Evolutionary conservation across 108 stramenopile species (phyloP), one percentile per base, ranked within the genome.

Genomic region (Skeletonema menzelii): DNA sequence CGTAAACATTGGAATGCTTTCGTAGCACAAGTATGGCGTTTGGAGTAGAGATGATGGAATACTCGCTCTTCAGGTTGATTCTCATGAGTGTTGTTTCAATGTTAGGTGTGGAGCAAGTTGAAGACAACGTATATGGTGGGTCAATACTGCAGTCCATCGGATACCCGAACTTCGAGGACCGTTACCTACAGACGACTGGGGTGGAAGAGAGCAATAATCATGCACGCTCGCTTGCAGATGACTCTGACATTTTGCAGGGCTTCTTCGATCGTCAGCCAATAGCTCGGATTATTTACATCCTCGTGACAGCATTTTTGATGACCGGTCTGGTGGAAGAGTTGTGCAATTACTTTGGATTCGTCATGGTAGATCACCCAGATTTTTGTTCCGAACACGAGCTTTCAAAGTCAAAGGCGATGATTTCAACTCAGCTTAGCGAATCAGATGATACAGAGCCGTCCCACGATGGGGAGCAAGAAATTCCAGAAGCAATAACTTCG

Each of bases 281-380:
- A 34, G 68, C 87, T 31, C 84, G 73, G 65, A 81, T 86, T 15
- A 44, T 95, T 8, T 88, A 85, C 63, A 53, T 91, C 1, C 47
- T 88, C 28, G 46, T 95, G 24, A 65, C 66, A 6, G 68, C 90
- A 8, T 95, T 85, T 71, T 10, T 88, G 0, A 63, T 92, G 37
- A 86, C 91, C 8, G 91, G 90, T 19, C 61, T 89, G 17, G 83
- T 91, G 15, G 94, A 95, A 42, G 94, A 95, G 65, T 26, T 86
- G 22, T 84, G 84, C 72, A 95, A 95, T 67, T 95, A 92, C 70
- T 91, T 88, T 75, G 94, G 89, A n/a, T 87, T 75, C 66, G 71
- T 77, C 32, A 88, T 88, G 87, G 65, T 84, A 6, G 91, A 90
- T 20, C 87, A 90, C 62, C 87, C 87, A 6, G 94, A 95, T 73